Evolutionary conservation across 108 stramenopile genomes (phyloP).

Genomic region (Aurantiochytrium sp.): DNA sequence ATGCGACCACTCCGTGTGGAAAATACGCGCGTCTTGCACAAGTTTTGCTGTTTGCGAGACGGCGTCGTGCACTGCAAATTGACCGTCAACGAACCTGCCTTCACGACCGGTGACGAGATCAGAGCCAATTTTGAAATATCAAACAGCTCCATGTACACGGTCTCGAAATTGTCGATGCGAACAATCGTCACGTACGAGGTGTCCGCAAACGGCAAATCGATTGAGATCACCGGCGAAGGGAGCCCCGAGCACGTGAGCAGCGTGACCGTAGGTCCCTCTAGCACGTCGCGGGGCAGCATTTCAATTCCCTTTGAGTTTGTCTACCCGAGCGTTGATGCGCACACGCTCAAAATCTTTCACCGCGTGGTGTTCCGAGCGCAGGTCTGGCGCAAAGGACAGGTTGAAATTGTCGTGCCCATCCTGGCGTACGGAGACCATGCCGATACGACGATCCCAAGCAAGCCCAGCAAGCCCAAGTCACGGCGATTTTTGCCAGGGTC

Average conservation of each 20-base stretch:
- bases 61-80: neutral
- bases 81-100: neutral
- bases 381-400: neutral
- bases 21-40: neutral
- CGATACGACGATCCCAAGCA: neutral
- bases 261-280: neutral
- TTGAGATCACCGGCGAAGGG: too few relatives aligned
- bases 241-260: neutral
- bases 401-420: neutral
- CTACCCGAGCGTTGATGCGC: neutral
- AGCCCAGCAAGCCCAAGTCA: neutral
- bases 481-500: neutral
- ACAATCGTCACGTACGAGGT: neutral
- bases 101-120: neutral
- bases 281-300: neutral
- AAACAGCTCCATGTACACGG: neutral
- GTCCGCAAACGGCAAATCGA: neutral
- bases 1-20: neutral
- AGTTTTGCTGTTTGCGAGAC: neutral
- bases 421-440: neutral
- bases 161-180: neutral
- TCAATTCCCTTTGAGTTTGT: neutral
- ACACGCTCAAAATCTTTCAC: neutral
- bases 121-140: neutral
- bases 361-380: neutral